Base-by-base conservation (phyloP, 768 basidiomycete genomes). In the Amanita inopinata region DNA sequence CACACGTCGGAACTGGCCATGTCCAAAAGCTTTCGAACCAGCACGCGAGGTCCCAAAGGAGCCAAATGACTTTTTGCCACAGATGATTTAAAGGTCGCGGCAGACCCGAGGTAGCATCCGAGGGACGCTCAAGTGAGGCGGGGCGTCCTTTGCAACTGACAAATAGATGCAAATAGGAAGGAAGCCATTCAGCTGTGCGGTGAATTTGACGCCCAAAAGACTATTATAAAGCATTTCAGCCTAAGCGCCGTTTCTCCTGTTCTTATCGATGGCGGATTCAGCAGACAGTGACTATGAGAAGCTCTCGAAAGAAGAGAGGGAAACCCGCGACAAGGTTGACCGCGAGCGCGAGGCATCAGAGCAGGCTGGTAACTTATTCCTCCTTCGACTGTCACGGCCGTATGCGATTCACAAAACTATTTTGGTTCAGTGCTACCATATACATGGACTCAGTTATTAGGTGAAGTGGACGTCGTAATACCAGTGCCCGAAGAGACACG, bases 401-500 rank as follows among this genome's bases (percentile, higher is more conserved):
- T 31, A 46, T 50, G 46, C 46, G 42, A 45, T 46, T 20, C n/a
- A 24, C 48, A 46, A 38, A 50, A 50, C 51, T 40, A 51, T 55
- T 49, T 48, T 48, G 35, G 36, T 51, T 34, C 52, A 91, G 89
- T 79, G 12, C 67, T 99, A 48, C 96, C 96, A 4, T 98, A 94
- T 61, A 66, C 61, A 42, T 99, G 96, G 96, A 80, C 64, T 35
- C 96, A 99, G 57, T 80, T 91, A 52, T 71, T 99, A 5, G 78
- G 76, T 10, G 91, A 96, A 41, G 74, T 96, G 15, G 87, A 94
- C 48, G 63, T 99, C 40, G 66, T 73, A 9, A 67, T 97, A 7
- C 82, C 87, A 5, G 83, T 99, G 3, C 86, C 91, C 4, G 76
- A 82, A 46, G 94, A 92, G 11, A 94, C 91, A 3, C 74, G 88